Conservation (phyloP, 2,329 filamentous ascomycete genomes). For the Colletotrichum sp. region DNA sequence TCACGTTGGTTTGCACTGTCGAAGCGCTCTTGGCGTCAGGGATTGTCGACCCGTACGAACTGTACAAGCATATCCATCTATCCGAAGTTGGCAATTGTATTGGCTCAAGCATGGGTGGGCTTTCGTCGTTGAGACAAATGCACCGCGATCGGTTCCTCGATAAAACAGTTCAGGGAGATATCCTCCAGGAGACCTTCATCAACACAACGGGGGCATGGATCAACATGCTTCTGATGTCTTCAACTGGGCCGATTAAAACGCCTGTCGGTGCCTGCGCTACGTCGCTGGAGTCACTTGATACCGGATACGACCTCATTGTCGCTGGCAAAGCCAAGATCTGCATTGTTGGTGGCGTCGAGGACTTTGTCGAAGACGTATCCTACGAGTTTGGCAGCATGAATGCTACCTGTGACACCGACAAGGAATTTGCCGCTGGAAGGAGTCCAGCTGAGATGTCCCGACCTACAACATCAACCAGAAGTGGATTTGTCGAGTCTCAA, state of each 20-base stretch:
- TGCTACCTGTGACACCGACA: slow-evolving; percentile 35
- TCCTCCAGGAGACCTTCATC: slow-evolving; percentile 37
- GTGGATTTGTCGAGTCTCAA: slow-evolving; percentile 40
- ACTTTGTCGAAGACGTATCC: slow-evolving; percentile 32
- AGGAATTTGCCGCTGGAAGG: slow-evolving; percentile 30
- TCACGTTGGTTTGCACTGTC: slow-evolving; percentile 89
- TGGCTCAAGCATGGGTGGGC: slow-evolving; percentile 35
- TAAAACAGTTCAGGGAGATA: slow-evolving; percentile 33
- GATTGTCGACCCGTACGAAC: slow-evolving; percentile 67
- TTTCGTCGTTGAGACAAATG: slow-evolving; percentile 29
- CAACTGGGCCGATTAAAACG: slow-evolving; percentile 36
- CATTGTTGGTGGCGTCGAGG: slow-evolving; percentile 39
- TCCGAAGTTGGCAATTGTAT: slow-evolving; percentile 38
- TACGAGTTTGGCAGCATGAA: slow-evolving; percentile 39
- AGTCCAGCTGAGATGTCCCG: slow-evolving; percentile 37
- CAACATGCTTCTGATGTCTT: slow-evolving; percentile 45
- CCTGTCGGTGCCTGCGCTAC: slow-evolving; percentile 43
- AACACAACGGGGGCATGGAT: slow-evolving; percentile 41
- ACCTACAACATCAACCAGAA: slow-evolving; percentile 33
- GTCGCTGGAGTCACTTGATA: slow-evolving; percentile 38
- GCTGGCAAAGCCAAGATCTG: slow-evolving; percentile 32
- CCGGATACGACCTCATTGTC: slow-evolving; percentile 34
- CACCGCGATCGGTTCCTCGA: slow-evolving; percentile 34
- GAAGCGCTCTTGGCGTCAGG: slow-evolving; percentile 89
- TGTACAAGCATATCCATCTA: slow-evolving; percentile 37